Conservation (phyloP, 2,329 filamentous ascomycete genomes). For the Phoma sp. region DNA sequence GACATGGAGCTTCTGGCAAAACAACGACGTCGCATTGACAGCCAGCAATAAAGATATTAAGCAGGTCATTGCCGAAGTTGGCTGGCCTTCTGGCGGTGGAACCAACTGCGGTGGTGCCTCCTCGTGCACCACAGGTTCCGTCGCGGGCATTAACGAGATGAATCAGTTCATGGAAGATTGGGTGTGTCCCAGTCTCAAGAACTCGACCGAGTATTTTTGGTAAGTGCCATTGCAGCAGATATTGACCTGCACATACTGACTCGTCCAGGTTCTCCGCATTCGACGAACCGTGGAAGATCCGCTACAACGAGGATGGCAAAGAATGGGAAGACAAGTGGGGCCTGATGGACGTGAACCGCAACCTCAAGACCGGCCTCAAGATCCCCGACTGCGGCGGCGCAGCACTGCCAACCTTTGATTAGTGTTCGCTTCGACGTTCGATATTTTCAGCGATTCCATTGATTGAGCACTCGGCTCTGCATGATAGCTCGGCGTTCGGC, state of each 20-base stretch:
- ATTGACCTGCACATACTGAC: background rate
- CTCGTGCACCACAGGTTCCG: slow-evolving; percentile 69
- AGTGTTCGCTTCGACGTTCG: slow-evolving; percentile 11
- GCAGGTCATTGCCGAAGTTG: slow-evolving; percentile 88
- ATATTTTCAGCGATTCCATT: slow-evolving; percentile 18
- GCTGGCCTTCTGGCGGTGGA: slow-evolving; percentile 86
- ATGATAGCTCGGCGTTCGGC: slow-evolving; percentile 35
- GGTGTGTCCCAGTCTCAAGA: slow-evolving; percentile 79
- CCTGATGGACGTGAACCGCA: slow-evolving; percentile 82
- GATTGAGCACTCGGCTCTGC: slow-evolving; percentile 15
- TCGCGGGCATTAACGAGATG: slow-evolving; percentile 80
- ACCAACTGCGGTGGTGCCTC: slow-evolving; percentile 71
- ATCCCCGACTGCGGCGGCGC: slow-evolving; percentile 88
- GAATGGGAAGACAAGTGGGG: slow-evolving; percentile 98
- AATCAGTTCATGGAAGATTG: slow-evolving; percentile 87
- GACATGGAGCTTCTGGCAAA: slow-evolving; percentile 84
- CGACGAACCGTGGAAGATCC: slow-evolving; percentile 92
- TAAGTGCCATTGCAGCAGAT: slow-evolving; percentile 47
- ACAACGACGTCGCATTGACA: slow-evolving; percentile 70
- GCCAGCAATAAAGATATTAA: slow-evolving; percentile 55
- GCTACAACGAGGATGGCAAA: slow-evolving; percentile 69
- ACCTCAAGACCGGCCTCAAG: slow-evolving; percentile 80
- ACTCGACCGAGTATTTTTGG: slow-evolving; percentile 95
- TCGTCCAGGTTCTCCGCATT: slow-evolving; percentile 80
- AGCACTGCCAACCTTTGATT: slow-evolving; percentile 46